Conservation (phyloP, 2,329 filamentous ascomycete genomes). For the Fusarium longipes region DNA sequence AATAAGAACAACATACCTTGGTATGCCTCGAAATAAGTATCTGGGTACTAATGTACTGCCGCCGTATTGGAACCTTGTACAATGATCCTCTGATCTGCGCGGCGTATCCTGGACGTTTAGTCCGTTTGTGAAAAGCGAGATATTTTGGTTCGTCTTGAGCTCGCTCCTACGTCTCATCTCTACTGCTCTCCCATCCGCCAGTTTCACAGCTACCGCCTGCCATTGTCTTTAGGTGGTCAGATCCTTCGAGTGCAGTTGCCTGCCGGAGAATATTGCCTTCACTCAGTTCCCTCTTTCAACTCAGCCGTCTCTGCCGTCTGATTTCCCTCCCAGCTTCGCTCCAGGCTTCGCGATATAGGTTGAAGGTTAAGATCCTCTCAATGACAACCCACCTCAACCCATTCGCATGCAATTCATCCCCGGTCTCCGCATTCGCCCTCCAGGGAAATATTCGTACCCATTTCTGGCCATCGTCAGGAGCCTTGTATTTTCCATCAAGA, state of each 20-base stretch:
- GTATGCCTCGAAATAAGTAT: not conserved
- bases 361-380: conserved; percentile 54
- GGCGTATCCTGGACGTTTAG: not conserved
- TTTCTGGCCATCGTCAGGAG: conserved; percentile 37
- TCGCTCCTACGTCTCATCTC: not conserved
- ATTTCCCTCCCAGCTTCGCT: conserved; percentile 45
- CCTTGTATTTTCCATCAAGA: conserved; percentile 50
- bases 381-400: conserved; percentile 54
- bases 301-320: conserved; percentile 25
- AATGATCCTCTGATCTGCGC: not conserved
- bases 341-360: conserved; percentile 51
- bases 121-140: not conserved
- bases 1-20: not conserved
- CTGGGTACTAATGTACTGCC: not conserved
- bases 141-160: not conserved
- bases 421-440: conserved; percentile 45
- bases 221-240: not conserved
- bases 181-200: not conserved
- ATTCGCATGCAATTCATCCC: conserved; percentile 47
- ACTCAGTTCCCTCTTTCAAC: not conserved
- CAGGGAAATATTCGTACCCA: conserved; percentile 53
- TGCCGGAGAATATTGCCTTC: not conserved
- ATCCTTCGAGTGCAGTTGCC: not conserved
- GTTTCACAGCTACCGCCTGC: not conserved
- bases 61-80: not conserved